Evolutionary conservation across 129 eudicot species (phyloP), one percentile per base, ranked within the genome.

Genomic region (Pseudognaphalium luteoalbum): DNA sequence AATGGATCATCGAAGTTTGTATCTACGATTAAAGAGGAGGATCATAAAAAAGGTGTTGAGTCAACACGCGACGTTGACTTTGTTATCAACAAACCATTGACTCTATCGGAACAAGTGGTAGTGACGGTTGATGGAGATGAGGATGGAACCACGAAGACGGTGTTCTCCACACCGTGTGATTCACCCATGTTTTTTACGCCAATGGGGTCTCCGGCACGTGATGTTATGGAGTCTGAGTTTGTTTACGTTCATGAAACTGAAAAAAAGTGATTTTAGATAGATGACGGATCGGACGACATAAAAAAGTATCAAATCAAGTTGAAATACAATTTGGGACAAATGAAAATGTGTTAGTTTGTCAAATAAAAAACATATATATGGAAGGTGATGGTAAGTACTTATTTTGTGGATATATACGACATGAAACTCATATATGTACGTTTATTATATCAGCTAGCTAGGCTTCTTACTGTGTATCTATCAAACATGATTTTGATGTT

Each of bases 121-220:
- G 76, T 61, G 72, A 44, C 61, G 15, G 76, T 22, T 58, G 83
- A 32, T 30, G 42, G 63, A 4, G 83, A 33, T 16, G 86, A 17
- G 9, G 82, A 66, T 39, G 89, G 51, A 1, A 50, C 4, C 35
- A 84, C 69, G 28, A 68, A 69, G 80, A 83, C 87, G 44, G 87
- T 84, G 70, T 85, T 83, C 37, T 85, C 91, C 12, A 86, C 97
- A 58, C 97, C 95, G 17, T 88, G 92, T 77, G 87, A 75, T 5
- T 91, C 97, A 7, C 95, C 92, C 17, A 22, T 63, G 77, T 85
- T 74, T 59, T 85, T 77, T 70, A 85, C 92, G 4, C 90, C 97
- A 15, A 6, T 70, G n/a, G 86, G 81, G 60, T 91, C 97, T 33
- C 97, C 97, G 28, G 51, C 78, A 56, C 74, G 69, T 65, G 83